Conservation (phyloP, 495 filamentous ascomycete genomes). For the Penicillium cinerascens region DNA sequence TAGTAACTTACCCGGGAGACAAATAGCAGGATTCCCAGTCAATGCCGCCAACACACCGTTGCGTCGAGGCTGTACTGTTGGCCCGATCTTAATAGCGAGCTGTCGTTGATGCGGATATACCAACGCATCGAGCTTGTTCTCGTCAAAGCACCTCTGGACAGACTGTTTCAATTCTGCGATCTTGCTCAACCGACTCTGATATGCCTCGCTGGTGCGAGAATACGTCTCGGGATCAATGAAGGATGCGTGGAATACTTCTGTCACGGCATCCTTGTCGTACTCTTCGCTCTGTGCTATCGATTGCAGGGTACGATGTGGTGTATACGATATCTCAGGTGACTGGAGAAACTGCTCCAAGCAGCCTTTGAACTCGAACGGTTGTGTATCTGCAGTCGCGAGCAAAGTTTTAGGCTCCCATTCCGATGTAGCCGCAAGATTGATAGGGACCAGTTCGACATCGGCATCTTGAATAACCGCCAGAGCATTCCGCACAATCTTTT, state of each 20-base stretch:
- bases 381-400: constrained; percentile 46
- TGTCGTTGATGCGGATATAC: constrained; percentile 67
- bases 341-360: constrained; percentile 45
- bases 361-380: constrained; percentile 55
- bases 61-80: constrained; percentile 50
- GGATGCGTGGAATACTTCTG: constrained; percentile 35
- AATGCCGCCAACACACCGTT: constrained; percentile 65
- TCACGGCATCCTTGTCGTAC: constrained; percentile 45
- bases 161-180: constrained; percentile 48
- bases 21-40: constrained; percentile 61
- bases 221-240: constrained; percentile 21
- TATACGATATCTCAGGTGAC: constrained; percentile 25
- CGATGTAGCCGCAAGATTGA: constrained; percentile 39
- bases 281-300: constrained; percentile 56
- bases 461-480: constrained; percentile 19
- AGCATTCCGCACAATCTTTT: constrained; percentile 41
- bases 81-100: constrained; percentile 56
- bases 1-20: constrained; percentile 44
- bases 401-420: constrained; percentile 51
- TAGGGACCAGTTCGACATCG: constrained; percentile 17
- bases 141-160: constrained; percentile 45
- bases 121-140: constrained; percentile 50
- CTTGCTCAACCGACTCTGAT: constrained; percentile 34
- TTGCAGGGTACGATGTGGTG: constrained; percentile 36
- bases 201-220: constrained; percentile 43